Conservation (phyloP, 345 rosid genomes). For the Salix exigua region DNA sequence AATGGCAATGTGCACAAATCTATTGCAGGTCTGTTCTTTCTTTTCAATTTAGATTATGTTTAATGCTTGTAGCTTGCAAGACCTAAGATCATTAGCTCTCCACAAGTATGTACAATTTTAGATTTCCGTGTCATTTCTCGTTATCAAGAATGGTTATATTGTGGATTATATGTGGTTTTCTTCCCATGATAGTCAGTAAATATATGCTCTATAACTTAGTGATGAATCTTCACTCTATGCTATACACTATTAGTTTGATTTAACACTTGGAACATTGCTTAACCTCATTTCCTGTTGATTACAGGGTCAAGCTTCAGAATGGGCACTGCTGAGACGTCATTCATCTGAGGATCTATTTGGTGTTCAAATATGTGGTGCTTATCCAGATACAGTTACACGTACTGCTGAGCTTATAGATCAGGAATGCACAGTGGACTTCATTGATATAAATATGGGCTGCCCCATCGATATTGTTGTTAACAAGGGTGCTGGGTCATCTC, state of each 20-base stretch:
- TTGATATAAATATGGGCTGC: conserved; percentile 98
- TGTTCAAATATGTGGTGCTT: conserved; percentile 88
- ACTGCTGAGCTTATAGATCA: conserved; percentile 76
- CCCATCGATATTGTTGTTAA: conserved; percentile 86
- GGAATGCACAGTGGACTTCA: conserved; percentile 78
- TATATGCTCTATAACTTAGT: background rate
- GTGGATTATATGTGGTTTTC: background rate
- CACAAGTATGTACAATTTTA: background rate
- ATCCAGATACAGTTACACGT: conserved; percentile 62
- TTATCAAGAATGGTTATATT: background rate
- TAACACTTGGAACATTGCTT: background rate
- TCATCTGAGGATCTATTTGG: conserved; percentile 87
- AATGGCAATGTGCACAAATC: conserved; percentile 98
- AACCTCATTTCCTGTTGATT: conserved; percentile 1
- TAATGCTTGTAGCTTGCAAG: too few relatives aligned
- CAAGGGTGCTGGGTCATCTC: conserved; percentile 95
- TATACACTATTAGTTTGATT: background rate
- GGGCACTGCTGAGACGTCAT: conserved; percentile 93
- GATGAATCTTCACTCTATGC: background rate
- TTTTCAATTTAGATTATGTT: background rate
- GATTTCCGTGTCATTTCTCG: background rate
- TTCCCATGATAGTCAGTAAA: background rate
- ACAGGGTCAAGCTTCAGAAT: conserved; percentile 98
- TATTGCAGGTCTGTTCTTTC: conserved; percentile 62
- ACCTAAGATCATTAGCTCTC: background rate